Base-by-base conservation (phyloP, 75 land plant species). In the Adiantum capillusveneris region DNA sequence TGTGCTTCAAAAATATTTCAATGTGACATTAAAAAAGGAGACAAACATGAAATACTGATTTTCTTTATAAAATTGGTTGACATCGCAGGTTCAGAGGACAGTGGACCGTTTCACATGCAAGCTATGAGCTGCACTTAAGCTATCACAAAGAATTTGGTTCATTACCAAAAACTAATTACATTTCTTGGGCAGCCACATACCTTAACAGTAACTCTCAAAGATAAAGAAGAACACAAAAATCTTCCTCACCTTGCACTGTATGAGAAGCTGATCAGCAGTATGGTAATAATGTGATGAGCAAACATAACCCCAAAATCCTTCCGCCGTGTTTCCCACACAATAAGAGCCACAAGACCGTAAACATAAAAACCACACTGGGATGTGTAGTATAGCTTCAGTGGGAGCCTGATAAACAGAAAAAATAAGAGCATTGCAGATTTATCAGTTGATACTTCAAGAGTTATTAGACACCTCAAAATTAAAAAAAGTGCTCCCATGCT, bases 231-330 rank as follows among this genome's bases (percentile, higher is more conserved):
- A 21, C 24, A 12, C 37, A 20, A 16, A 25, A 27, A 44, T 37
- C n/a, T n/a, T n/a, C n/a, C n/a, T n/a, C 84, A 90, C 99, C 99
- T 73, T n/a, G 76, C 48, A 19, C 77, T 53, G 57, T 86, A 90
- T 30, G 99, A 95, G 56, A 60, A 75, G 0, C 64, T 66, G 56
- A 95, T 90, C 56, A 95, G 69, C 59, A 71, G 53, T 21, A 81
- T 67, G 21, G 99, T 95, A 42, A 95, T 63, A 39, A 95, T 70
- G 66, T 95, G 99, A 75, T 95, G 99, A 34, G 99, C 74, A 88
- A 95, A 79, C 97, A 86, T 95, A 11, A 95, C 81, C n/a, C 66
- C 22, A 57, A 95, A 95, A 70, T 95, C 99, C 55, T 90, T 95
- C 57, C 99, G 71, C 28, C 99, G 81, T 57, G 99, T 95, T 56